Evolutionary conservation across 75 land plant species (phyloP).

Genomic region (Adiantum capillusveneris): DNA sequence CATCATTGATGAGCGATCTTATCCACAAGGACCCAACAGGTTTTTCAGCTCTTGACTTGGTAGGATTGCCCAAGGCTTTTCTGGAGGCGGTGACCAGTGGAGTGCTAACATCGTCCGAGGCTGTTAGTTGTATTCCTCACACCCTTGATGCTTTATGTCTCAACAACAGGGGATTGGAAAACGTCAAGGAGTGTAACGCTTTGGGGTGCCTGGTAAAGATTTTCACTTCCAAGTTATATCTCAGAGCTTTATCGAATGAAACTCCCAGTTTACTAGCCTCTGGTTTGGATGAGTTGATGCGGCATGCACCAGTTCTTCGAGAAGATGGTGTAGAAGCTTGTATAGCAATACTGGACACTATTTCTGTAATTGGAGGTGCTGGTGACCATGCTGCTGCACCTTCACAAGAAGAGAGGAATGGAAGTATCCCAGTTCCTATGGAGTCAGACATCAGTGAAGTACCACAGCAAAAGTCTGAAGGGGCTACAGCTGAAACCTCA

Average conservation of each 20-base stretch:
- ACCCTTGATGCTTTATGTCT: conserved; percentile 83
- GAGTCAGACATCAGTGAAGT: conserved; percentile 65
- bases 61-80: conserved; percentile 72
- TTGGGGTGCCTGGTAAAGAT: conserved; percentile 53
- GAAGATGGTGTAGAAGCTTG: conserved; percentile 66
- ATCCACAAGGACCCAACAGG: conserved; percentile 89
- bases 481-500: conserved; percentile 18
- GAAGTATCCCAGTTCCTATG: conserved; percentile 53
- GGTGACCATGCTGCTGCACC: conserved; percentile 10
- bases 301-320: conserved; percentile 65
- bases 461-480: conserved; percentile 24
- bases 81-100: conserved; percentile 53
- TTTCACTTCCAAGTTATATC: conserved; percentile 55
- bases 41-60: conserved; percentile 46
- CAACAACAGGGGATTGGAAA: conserved; percentile 59
- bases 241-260: conserved; percentile 60
- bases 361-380: conserved; percentile 40
- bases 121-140: conserved; percentile 58
- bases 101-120: conserved; percentile 66
- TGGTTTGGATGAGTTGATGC: conserved; percentile 75
- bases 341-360: conserved; percentile 52
- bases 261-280: conserved; percentile 63
- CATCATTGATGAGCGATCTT: conserved; percentile 20
- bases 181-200: conserved; percentile 53
- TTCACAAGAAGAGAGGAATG: conserved; percentile 19